Percentiles rank a stretch among this genome's conserved stretches.
Conservation (phyloP, 306 rosid genomes). For the Quercus variabilis region DNA sequence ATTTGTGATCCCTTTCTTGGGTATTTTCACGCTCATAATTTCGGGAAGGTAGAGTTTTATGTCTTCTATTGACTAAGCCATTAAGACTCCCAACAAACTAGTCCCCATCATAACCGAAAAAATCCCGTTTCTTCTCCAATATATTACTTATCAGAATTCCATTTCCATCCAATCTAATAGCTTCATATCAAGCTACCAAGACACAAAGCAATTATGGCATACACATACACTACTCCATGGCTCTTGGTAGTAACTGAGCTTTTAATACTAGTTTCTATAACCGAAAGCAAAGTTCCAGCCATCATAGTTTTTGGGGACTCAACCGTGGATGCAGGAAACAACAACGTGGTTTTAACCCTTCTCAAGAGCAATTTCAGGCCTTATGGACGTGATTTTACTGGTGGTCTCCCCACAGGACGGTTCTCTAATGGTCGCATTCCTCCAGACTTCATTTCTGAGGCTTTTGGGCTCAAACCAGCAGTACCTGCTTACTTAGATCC, state of each 20-base stretch:
- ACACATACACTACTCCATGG: constrained; percentile 12
- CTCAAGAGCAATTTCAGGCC: constrained; percentile 48
- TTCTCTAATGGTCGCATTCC: constrained; percentile 46
- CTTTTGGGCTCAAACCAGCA: constrained; percentile 34
- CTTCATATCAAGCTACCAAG: background rate
- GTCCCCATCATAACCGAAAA: no score
- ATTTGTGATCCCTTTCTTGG: no score
- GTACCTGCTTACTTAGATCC: constrained; percentile 54
- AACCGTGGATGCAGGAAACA: constrained; percentile 49
- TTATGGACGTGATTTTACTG: constrained; percentile 44
- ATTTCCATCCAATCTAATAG: background rate
- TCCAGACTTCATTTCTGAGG: constrained; percentile 41
- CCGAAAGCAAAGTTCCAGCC: constrained; percentile 35
- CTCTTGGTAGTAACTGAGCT: constrained; percentile 5
- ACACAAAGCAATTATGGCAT: constrained; percentile 8
- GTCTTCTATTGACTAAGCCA: background rate
- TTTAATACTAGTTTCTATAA: constrained; percentile 2
- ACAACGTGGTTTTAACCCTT: constrained; percentile 30
- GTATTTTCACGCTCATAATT: no score
- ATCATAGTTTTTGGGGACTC: constrained; percentile 54
- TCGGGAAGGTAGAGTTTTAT: background rate
- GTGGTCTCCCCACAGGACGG: constrained; percentile 42
- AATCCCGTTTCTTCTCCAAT: background rate
- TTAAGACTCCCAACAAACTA: background rate
- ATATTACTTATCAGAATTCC: background rate